Evolutionary conservation across 2,329 filamentous ascomycete species (phyloP), one percentile per base, ranked within the genome.

Genomic region (Clonostachys rosea): DNA sequence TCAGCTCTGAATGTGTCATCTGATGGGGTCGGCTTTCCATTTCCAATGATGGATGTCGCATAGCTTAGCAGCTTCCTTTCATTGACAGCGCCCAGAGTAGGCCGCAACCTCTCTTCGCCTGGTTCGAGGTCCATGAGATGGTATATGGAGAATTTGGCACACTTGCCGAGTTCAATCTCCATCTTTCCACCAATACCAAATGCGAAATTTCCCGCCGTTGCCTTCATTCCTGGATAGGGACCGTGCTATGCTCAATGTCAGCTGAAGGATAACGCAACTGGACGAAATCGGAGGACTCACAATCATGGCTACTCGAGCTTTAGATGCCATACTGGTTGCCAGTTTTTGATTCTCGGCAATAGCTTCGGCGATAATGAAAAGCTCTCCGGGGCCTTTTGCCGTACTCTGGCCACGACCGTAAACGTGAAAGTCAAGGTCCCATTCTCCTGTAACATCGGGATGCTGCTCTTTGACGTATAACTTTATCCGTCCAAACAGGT

Each of bases 191-290:
- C 60, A 16, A 63, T 56, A 0, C 60, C 59, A 6, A 61, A 62
- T 0, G 69, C 74, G 40, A 80, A 70, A 49, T 79, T 79, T 0
- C 77, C 78, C 0, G 68, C 64, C 0, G 74, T 80, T 0, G 75
- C 76, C n/a, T 73, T 70, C 53, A 79, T 76, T 1, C 70, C 68
- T 0, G 64, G 59, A 46, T 80, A 80, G 0, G 70, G 64, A 0
- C 60, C 69, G 50, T 81, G 77, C 56, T 68, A n/a, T 5, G 10
- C 24, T 30, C 24, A 30, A 4, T 30, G 24, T 30, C 24, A 30
- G 24, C 9, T 4, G 8, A 30, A 30, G 10, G 8, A 10, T 30
- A 6, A 10, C 9, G 9, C 24, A 4, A 30, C 8, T 30, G 10
- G 36, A 18, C 11, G 36, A n/a, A 14, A 18, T n/a, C 10, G 11